phyloP scores from a whole-genome alignment of 2,329 filamentous ascomycete genomes.

The Amauroascus niger region DNA sequence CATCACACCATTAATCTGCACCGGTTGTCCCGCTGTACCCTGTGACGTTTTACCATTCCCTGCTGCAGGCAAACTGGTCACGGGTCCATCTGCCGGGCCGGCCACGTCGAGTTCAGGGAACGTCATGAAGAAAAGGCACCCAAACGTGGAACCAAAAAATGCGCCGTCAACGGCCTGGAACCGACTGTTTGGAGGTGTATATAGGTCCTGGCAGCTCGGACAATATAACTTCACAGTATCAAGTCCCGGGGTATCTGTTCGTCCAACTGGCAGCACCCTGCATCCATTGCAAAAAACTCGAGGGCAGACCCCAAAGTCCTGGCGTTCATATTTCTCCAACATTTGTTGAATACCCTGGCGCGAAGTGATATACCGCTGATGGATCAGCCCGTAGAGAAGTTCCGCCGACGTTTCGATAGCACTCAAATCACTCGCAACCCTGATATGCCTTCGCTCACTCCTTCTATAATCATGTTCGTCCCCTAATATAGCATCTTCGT shows the following conservation, averaged over 20 bases:
- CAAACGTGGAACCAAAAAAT: constrained; percentile 96
- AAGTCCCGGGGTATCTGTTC: constrained; percentile 88
- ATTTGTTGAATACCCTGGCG: constrained; percentile 95
- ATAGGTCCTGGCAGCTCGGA: constrained; percentile 91
- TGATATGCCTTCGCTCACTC: constrained; percentile 64
- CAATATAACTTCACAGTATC: constrained; percentile 99
- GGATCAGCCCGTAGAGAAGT: constrained; percentile 93
- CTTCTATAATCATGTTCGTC: constrained; percentile 47
- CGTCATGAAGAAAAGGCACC: constrained; percentile 93
- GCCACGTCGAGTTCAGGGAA: constrained; percentile 89
- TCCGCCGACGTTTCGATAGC: constrained; percentile 97
- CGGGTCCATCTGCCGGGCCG: constrained; percentile 48
- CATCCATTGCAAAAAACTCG: constrained; percentile 84
- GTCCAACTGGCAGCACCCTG: constrained; percentile 82
- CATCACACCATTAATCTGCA: constrained; percentile 71
- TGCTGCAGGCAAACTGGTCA: constrained; percentile 20
- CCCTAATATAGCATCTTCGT: constrained; percentile 57
- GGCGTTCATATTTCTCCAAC: constrained; percentile 96
- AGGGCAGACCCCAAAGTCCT: constrained; percentile 94
- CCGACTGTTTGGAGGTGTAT: constrained; percentile 90
- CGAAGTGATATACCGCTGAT: constrained; percentile 96
- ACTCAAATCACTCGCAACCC: constrained; percentile 84
- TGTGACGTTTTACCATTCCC: constrained; percentile 19
- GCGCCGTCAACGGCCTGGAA: constrained; percentile 97
- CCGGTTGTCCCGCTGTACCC: constrained; percentile 35